Conservation (phyloP, 257 asterid species). For the Nicotiana knightiana region DNA sequence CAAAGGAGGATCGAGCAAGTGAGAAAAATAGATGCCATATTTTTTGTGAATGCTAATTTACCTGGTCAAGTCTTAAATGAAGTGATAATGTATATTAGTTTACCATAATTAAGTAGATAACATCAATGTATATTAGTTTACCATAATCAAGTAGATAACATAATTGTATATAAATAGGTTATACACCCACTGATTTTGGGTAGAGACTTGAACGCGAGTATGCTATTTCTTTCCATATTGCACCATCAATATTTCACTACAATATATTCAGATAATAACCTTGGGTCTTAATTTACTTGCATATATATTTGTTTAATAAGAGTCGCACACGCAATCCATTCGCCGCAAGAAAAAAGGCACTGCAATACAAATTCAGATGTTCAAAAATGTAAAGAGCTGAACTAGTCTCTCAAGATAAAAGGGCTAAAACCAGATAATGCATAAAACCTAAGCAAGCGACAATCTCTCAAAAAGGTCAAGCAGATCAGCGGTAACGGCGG, state of each 20-base stretch:
- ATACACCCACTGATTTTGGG: no score
- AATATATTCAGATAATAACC: not conserved
- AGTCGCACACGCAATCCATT: not conserved
- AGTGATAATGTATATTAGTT: no score
- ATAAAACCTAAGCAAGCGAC: not conserved
- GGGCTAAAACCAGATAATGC: not conserved
- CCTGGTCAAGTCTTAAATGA: no score
- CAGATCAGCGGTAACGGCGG: constrained; percentile 2
- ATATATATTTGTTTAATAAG: not conserved
- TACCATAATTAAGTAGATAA: not conserved
- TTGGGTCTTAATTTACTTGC: not conserved
- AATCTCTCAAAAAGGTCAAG: not conserved
- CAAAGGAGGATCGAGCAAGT: not conserved
- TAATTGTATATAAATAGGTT: not conserved
- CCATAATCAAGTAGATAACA: not conserved
- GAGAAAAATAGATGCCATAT: no score
- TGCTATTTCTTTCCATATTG: not conserved
- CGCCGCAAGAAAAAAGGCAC: not conserved
- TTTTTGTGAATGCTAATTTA: not conserved
- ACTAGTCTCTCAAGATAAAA: not conserved
- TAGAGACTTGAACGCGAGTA: no score
- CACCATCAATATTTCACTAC: not conserved
- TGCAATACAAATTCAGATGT: not conserved
- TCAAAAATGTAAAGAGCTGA: not conserved
- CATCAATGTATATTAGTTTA: no score